Evolutionary conservation across 768 basidiomycete genomes (phyloP).

Genomic region (Psilocybe azurescens): DNA sequence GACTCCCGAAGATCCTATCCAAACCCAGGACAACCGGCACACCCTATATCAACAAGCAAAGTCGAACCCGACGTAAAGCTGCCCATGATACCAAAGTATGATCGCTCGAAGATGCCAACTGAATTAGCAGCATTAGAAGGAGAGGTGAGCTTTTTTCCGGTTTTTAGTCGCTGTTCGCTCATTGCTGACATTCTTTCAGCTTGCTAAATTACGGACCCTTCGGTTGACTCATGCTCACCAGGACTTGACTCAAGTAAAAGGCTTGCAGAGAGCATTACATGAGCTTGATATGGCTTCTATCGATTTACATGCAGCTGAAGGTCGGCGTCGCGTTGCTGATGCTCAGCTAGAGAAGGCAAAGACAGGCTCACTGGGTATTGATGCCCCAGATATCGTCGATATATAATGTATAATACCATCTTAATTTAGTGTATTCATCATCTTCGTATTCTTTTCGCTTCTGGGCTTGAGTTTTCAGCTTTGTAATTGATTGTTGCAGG

Average conservation of each 20-base stretch:
- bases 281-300: constrained; percentile 66
- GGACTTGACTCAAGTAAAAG: constrained; percentile 42
- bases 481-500: neutral
- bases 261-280: constrained; percentile 54
- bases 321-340: constrained; percentile 61
- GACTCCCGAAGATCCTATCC: constrained; percentile 25
- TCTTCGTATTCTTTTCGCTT: neutral
- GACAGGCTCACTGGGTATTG: constrained; percentile 65
- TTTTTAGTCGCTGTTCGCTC: neutral
- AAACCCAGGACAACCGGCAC: neutral
- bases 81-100: constrained; percentile 15
- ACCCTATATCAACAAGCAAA: neutral
- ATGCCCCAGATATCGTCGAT: constrained; percentile 30
- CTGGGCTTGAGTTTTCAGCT: neutral
- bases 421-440: neutral
- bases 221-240: constrained; percentile 45
- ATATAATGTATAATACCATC: constrained; percentile 4
- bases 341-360: constrained; percentile 66
- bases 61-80: constrained; percentile 1
- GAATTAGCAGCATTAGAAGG: constrained; percentile 21
- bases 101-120: neutral
- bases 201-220: constrained; percentile 41
- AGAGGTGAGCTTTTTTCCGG: constrained; percentile 22
- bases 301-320: constrained; percentile 64
- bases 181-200: constrained; percentile 21